These are phyloP conservation scores for Mycena indigotica DNA, from an alignment of 768 basidiomycete genomes.

Conservation along the genomic window DNA sequence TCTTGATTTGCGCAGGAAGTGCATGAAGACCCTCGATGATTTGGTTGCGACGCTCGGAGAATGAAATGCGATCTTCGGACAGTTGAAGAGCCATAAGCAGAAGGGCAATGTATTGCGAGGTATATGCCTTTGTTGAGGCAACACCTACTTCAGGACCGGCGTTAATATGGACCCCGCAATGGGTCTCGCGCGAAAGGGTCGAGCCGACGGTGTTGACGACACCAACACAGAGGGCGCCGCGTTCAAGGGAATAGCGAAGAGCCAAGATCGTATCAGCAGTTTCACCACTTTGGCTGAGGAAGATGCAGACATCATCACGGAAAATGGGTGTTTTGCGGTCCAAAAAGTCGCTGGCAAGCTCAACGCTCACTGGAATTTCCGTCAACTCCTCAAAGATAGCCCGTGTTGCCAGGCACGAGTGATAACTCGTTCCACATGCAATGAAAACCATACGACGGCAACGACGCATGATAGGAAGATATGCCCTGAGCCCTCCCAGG, in stretches of 20 bases:
- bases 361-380: slow-evolving; percentile 96
- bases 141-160: slow-evolving; percentile 99
- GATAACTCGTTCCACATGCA: slow-evolving; percentile 98
- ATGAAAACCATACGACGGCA: slow-evolving; percentile 94
- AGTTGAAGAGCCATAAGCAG: slow-evolving; percentile 99
- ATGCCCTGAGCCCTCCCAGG: slow-evolving; percentile 92
- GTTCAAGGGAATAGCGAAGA: slow-evolving; percentile 93
- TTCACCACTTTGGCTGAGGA: slow-evolving; percentile 97
- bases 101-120: slow-evolving; percentile 97
- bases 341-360: slow-evolving; percentile 96
- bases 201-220: slow-evolving; percentile 99
- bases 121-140: slow-evolving; percentile 99
- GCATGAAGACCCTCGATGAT: slow-evolving; percentile 93
- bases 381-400: slow-evolving; percentile 99
- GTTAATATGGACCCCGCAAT: slow-evolving; percentile 99
- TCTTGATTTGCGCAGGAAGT: slow-evolving; percentile 88
- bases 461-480: slow-evolving; percentile 93
- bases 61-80: slow-evolving; percentile 94
- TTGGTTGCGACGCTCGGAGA: slow-evolving; percentile 85
- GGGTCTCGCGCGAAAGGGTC: slow-evolving; percentile 95
- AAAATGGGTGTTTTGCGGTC: slow-evolving; percentile 99
- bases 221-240: slow-evolving; percentile 95
- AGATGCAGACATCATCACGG: slow-evolving; percentile 96
- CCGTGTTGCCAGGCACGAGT: slow-evolving; percentile 94
- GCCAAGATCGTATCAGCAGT: slow-evolving; percentile 98